These are phyloP conservation scores for Pichia gijzeniarum DNA, from an alignment of 805 yeast species.

Conservation along the genomic window DNA sequence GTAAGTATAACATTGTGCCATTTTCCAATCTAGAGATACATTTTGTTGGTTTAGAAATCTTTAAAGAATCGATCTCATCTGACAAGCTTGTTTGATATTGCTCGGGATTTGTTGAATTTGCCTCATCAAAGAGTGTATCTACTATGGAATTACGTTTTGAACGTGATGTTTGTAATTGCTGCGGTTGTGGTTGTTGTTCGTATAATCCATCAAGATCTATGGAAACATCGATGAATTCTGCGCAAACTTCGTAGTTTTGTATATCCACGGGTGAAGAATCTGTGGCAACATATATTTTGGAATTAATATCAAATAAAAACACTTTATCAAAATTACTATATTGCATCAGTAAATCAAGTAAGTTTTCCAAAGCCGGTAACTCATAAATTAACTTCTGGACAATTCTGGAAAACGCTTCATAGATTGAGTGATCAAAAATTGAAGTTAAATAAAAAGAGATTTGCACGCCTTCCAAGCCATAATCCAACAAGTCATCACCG, in stretches of 20 bases:
- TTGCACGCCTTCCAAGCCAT: constrained; percentile 87
- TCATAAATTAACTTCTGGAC: constrained; percentile 89
- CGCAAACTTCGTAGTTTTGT: constrained; percentile 93
- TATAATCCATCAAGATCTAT: constrained; percentile 78
- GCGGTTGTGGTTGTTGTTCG: constrained; percentile 22
- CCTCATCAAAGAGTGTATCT: constrained; percentile 6
- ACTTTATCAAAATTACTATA: constrained; percentile 91
- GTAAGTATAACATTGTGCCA: constrained; percentile 76
- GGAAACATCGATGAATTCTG: constrained; percentile 93
- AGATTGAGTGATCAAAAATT: constrained; percentile 91
- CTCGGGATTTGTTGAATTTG: neutral
- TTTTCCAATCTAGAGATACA: constrained; percentile 73
- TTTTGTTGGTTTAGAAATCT: constrained; percentile 27
- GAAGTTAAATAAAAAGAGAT: constrained; percentile 88
- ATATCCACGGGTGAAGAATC: constrained; percentile 95
- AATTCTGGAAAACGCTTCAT: constrained; percentile 90
- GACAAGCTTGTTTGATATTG: constrained; percentile 1
- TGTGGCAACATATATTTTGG: constrained; percentile 92
- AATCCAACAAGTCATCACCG: constrained; percentile 84
- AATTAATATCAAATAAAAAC: constrained; percentile 83
- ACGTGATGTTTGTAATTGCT: neutral
- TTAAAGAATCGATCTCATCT: constrained; percentile 1
- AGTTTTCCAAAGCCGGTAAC: constrained; percentile 77
- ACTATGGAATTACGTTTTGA: constrained; percentile 5
- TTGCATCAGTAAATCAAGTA: constrained; percentile 82